Percentiles rank a stretch among this genome's conserved stretches.
Conservation (phyloP, 768 basidiomycete species). For the Ramaria sp. region DNA sequence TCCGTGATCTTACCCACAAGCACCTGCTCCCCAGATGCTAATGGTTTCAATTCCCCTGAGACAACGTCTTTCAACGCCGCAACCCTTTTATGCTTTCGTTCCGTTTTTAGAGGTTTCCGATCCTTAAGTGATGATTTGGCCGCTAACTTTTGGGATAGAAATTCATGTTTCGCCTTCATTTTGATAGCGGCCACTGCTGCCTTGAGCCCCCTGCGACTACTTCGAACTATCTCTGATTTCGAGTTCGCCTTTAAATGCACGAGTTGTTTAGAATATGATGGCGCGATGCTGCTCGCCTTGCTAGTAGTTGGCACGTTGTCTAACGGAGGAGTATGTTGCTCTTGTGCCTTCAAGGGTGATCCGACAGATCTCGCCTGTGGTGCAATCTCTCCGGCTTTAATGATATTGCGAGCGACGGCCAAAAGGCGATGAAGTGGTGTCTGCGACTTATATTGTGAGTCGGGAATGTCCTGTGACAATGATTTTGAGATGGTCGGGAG, state of each 20-base stretch:
- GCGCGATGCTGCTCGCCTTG: too few relatives aligned
- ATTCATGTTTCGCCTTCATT: background rate
- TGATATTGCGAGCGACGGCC: background rate
- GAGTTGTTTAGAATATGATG: too few relatives aligned
- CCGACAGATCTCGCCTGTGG: background rate
- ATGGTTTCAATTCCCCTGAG: background rate
- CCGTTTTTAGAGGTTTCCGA: background rate
- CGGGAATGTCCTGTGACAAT: too few relatives aligned
- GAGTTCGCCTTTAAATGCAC: too few relatives aligned
- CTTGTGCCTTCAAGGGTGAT: background rate
- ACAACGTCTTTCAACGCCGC: background rate
- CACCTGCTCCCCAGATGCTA: background rate
- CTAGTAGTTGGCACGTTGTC: background rate
- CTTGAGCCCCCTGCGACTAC: background rate
- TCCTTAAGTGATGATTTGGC: too few relatives aligned
- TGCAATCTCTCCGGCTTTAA: background rate
- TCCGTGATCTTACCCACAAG: conserved; percentile 1
- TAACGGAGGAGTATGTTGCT: background rate
- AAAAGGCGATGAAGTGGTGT: background rate
- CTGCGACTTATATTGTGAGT: too few relatives aligned
- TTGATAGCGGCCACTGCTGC: background rate
- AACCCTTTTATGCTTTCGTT: background rate
- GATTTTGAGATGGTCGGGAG: too few relatives aligned
- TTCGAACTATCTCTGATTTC: too few relatives aligned
- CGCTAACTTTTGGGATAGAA: background rate